These are phyloP conservation scores for Tetrastigma voinierianum DNA, from an alignment of 164 flowering plant species.

Conservation along the genomic window DNA sequence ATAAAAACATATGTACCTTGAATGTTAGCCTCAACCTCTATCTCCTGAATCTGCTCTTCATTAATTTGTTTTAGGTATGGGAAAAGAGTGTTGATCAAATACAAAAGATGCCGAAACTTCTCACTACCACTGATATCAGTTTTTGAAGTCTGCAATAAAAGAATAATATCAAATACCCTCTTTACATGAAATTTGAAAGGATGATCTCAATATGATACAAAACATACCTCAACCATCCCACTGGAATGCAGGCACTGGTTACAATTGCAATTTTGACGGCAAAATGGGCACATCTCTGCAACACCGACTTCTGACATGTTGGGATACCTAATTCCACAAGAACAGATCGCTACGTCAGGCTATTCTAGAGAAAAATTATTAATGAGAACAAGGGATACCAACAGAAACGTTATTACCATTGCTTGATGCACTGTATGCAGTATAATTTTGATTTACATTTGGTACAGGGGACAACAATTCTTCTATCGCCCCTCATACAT, in stretches of 20 bases:
- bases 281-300: slow-evolving; percentile 57
- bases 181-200: background rate
- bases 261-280: slow-evolving; percentile 73
- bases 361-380: background rate
- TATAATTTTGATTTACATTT: slow-evolving; percentile 45
- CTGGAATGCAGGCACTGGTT: slow-evolving; percentile 51
- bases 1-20: slow-evolving; percentile 37
- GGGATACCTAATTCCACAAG: slow-evolving; percentile 52
- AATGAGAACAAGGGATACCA: background rate
- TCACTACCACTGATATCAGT: slow-evolving; percentile 31
- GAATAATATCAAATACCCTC: background rate
- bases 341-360: background rate
- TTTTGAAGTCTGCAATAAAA: slow-evolving; percentile 36
- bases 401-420: slow-evolving; percentile 36
- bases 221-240: slow-evolving; percentile 47
- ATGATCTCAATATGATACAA: background rate
- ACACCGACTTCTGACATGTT: slow-evolving; percentile 41
- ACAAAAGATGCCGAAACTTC: slow-evolving; percentile 44
- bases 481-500: slow-evolving; percentile 42
- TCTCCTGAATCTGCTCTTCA: slow-evolving; percentile 60
- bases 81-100: slow-evolving; percentile 44
- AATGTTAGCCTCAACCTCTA: slow-evolving; percentile 51
- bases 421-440: slow-evolving; percentile 52
- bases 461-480: slow-evolving; percentile 44
- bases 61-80: slow-evolving; percentile 55